A percentile compares a stretch with the other conserved stretches of the same genome.
phyloP scores from a whole-genome alignment of 2,329 filamentous ascomycete genomes.

The Colletotrichum chrysophilum region DNA sequence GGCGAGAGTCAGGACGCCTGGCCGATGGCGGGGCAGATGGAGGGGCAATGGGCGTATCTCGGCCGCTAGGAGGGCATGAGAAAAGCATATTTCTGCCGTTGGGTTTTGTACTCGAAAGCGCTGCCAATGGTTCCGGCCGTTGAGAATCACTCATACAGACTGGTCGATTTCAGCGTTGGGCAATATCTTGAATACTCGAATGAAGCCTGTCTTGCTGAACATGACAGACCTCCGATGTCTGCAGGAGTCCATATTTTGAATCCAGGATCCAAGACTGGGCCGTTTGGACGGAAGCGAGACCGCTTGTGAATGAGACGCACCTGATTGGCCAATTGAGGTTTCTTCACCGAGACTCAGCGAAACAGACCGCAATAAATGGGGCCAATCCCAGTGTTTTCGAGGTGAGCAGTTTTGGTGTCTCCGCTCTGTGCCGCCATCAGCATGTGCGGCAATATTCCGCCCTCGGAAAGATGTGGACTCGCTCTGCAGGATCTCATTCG shows the following conservation, averaged over 20 bases:
- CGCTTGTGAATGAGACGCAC: not conserved
- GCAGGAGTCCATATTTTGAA: not conserved
- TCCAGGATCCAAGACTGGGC: not conserved
- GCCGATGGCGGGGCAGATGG: slow-evolving; percentile 16
- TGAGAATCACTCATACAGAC: fast-evolving
- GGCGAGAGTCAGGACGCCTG: not conserved
- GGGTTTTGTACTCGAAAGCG: not conserved
- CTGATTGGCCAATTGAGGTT: not conserved
- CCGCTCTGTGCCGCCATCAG: not conserved
- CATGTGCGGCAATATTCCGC: not conserved
- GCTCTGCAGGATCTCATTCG: not conserved
- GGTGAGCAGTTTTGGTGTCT: not conserved
- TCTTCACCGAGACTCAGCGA: not conserved
- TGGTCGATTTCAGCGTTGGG: fast-evolving
- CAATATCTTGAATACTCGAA: not conserved
- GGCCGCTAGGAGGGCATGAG: not conserved
- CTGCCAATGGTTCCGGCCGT: not conserved
- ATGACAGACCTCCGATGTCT: not conserved
- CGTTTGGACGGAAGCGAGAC: not conserved
- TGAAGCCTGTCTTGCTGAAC: not conserved
- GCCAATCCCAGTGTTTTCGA: not conserved
- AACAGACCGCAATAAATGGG: not conserved
- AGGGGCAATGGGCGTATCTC: not conserved
- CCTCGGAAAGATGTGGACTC: not conserved
- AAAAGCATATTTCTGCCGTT: not conserved